phyloP scores from a whole-genome alignment of 805 yeast species.

The Barnettozyma sp. region DNA sequence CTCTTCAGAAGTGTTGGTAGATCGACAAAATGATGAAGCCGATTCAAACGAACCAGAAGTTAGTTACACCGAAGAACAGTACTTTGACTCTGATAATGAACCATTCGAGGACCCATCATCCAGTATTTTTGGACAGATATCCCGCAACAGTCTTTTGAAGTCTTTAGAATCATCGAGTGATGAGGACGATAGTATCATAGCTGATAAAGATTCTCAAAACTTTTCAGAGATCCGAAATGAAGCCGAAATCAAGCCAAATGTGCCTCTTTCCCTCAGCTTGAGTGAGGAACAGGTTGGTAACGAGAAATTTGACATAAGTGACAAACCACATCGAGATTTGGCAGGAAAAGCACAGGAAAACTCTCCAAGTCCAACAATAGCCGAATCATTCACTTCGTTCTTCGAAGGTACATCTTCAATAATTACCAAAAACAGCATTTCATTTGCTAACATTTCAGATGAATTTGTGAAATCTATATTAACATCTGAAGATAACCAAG shows the following conservation, averaged over 20 bases:
- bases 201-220: too few species aligned
- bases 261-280: too few species aligned
- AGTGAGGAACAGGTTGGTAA: too few species aligned
- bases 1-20: too few species aligned
- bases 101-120: conserved; percentile 21
- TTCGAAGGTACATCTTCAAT: conserved; percentile 6
- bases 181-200: conserved; percentile 1
- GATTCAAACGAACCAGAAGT: conserved; percentile 1
- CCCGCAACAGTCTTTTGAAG: conserved; percentile 9
- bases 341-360: too few species aligned
- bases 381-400: conserved; percentile 20
- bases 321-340: too few species aligned
- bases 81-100: conserved; percentile 22
- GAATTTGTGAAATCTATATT: conserved; percentile 12
- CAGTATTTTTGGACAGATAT: conserved; percentile 22
- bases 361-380: too few species aligned
- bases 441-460: conserved; percentile 16
- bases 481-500: too few species aligned
- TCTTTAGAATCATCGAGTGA: conserved; percentile 3
- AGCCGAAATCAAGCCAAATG: too few species aligned
- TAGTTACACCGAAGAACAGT: conserved; percentile 8
- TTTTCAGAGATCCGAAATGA: too few species aligned
- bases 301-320: too few species aligned
- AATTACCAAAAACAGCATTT: background rate
- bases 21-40: too few species aligned